Evolutionary conservation across 345 rosid genomes (phyloP), one percentile per base, ranked within the genome.

Genomic region (Kernera saxatilis): DNA sequence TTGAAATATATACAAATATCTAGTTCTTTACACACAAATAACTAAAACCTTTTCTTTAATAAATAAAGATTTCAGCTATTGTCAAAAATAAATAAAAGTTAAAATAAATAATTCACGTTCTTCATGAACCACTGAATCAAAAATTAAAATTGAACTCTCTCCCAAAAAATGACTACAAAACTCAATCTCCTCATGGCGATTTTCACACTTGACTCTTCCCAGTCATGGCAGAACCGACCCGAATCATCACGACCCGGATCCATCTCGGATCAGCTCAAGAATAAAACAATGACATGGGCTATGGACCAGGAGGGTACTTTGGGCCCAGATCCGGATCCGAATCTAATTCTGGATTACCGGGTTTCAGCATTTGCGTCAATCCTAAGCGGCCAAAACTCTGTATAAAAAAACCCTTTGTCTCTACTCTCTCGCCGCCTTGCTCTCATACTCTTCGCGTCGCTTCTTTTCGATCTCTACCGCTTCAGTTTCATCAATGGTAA

Each of bases 401-500:
- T 74, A 44, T 73, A 19, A 46, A 44, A 46, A 74, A 67, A 40
- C 78, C 78, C 43, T 46, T 19, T 14, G 22, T 2, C 51, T 9
- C 32, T 44, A 0, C 30, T n/a, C 67, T 12, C 15, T 57, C 61
- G 78, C 78, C 78, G 72, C 22, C 61, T 74, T 40, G 23, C 37
- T 41, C 48, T 41, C 27, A 11, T 4, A 35, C 77, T 55, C 35
- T 46, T 46, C 44, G 23, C 39, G 14, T 61, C 26, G n/a, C 48
- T 65, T 21, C 32, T 14, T 11, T 18, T 54, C 64, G 53, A 67
- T 67, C 63, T 54, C 72, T 25, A 5, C 21, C 10, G 61, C 27
- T 48, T 40, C 39, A 15, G 2, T 50, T 39, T 50, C 56, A 49
- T 51, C 69, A 3, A 74, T 74, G 78, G 78, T 74, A 74, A 39